Evolutionary conservation across 208 protist species (phyloP).

Genomic region (Leishmania amazonensis): DNA sequence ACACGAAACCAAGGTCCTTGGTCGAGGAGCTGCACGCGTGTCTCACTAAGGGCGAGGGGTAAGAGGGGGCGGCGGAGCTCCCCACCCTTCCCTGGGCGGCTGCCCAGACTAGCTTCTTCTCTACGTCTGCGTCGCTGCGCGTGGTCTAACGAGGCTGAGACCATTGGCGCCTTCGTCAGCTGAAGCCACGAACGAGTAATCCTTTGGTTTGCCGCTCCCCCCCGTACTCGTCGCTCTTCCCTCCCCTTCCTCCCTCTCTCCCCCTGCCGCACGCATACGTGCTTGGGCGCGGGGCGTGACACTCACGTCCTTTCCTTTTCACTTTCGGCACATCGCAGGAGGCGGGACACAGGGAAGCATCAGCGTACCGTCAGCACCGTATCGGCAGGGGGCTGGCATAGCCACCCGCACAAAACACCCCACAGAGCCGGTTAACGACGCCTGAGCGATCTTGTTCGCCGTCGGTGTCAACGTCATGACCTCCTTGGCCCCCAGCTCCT

Average conservation of each 20-base stretch:
- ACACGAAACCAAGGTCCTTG: not conserved
- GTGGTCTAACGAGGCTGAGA: too few relatives aligned
- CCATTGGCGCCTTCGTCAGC: not conserved
- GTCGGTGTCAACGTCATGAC: not conserved
- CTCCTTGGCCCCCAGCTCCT: slow-evolving; percentile 13
- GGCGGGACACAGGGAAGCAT: not conserved
- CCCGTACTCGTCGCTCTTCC: not conserved
- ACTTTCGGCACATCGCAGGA: not conserved
- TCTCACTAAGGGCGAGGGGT: not conserved
- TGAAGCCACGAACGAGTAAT: not conserved
- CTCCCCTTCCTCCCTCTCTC: not conserved
- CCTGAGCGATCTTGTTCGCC: not conserved
- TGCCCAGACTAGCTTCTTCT: not conserved
- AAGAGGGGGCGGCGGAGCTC: not conserved
- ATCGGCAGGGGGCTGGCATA: not conserved
- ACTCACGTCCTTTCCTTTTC: slow-evolving; percentile 8
- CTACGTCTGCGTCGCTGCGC: not conserved
- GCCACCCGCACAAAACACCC: not conserved
- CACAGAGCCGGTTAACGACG: not conserved
- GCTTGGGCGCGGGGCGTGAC: not conserved
- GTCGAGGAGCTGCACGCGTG: not conserved
- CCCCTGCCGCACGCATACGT: not conserved
- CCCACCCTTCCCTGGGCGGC: too few relatives aligned
- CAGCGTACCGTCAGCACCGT: not conserved
- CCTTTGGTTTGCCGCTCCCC: not conserved